Conservation (phyloP, 805 yeast species). For the Cyberlindnera japonica region DNA sequence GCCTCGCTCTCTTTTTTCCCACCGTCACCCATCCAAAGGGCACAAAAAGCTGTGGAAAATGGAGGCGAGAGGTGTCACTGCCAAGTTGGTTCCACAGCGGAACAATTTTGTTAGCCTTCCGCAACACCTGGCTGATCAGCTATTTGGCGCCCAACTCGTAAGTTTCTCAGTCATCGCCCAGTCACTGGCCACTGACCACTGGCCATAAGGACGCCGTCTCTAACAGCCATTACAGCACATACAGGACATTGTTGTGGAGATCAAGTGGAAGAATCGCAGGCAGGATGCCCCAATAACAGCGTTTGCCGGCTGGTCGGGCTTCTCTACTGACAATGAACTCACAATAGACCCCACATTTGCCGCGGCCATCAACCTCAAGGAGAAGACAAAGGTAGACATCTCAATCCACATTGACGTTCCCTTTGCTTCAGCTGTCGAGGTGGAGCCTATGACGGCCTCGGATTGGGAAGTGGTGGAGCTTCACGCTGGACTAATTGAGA, state of each 20-base stretch:
- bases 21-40: too few species aligned
- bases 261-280: conserved; percentile 30
- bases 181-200: conserved; percentile 1
- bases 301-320: conserved; percentile 70
- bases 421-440: conserved; percentile 57
- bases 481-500: conserved; percentile 74
- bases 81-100: conserved; percentile 2
- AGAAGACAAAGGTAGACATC: conserved; percentile 38
- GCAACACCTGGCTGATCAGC: not conserved
- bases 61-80: conserved; percentile 13
- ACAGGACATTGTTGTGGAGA: conserved; percentile 57
- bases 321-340: conserved; percentile 32
- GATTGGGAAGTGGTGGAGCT: conserved; percentile 93
- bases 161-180: not conserved
- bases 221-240: too few species aligned
- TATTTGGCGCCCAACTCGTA: not conserved
- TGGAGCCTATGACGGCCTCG: conserved; percentile 71
- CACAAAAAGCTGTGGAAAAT: too few species aligned
- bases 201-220: conserved; percentile 31
- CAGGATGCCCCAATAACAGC: conserved; percentile 24
- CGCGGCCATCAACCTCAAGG: conserved; percentile 41
- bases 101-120: conserved; percentile 13
- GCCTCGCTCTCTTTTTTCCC: too few species aligned
- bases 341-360: conserved; percentile 74
- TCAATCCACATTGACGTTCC: conserved; percentile 46